phyloP scores from a whole-genome alignment of 2,329 filamentous ascomycete genomes.

The Monilinia vaccinii-corymbosi region DNA sequence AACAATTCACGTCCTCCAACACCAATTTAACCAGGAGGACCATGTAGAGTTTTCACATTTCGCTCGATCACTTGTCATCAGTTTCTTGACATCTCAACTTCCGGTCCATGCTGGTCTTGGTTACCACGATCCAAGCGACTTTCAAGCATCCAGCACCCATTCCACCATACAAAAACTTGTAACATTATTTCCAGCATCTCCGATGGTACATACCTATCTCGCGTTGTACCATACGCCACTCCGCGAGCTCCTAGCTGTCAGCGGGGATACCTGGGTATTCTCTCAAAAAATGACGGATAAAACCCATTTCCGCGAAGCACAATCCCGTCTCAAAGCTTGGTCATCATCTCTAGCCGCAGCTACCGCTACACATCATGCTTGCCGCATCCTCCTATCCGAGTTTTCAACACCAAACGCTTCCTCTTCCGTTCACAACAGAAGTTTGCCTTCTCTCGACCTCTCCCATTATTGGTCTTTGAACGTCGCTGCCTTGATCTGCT shows the following conservation, averaged over 20 bases:
- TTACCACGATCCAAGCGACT: constrained; percentile 25
- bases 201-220: constrained; percentile 44
- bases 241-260: constrained; percentile 46
- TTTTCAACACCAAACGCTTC: constrained; percentile 32
- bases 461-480: constrained; percentile 48
- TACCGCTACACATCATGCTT: constrained; percentile 41
- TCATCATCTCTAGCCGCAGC: constrained; percentile 36
- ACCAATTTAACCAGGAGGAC: constrained; percentile 11
- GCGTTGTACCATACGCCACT: constrained; percentile 51
- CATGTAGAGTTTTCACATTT: constrained; percentile 14
- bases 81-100: constrained; percentile 20
- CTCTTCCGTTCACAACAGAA: neutral
- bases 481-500: constrained; percentile 49
- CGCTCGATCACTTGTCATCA: constrained; percentile 22
- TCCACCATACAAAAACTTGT: constrained; percentile 15
- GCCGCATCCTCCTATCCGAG: constrained; percentile 37
- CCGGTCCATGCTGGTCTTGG: constrained; percentile 22
- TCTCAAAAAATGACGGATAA: constrained; percentile 41
- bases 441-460: constrained; percentile 24
- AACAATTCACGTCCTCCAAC: constrained; percentile 15
- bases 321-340: constrained; percentile 40
- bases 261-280: constrained; percentile 50
- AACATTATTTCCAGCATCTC: constrained; percentile 36
- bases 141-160: constrained; percentile 6
- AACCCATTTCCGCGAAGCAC: constrained; percentile 38